phyloP scores from a whole-genome alignment of 2,329 filamentous ascomycete genomes.

The Trichoderma gracile region DNA sequence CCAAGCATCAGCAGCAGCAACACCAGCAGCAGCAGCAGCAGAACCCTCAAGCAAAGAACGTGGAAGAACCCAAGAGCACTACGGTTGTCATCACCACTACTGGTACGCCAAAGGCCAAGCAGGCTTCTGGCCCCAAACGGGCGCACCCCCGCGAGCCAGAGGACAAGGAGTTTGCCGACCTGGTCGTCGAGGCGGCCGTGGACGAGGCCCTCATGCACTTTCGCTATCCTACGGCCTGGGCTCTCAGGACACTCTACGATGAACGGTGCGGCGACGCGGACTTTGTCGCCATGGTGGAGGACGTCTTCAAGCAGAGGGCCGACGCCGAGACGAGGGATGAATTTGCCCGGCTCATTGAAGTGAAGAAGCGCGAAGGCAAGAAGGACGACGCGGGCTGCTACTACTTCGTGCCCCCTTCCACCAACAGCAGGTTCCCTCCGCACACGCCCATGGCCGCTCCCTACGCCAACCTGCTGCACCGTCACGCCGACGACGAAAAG shows the following conservation, averaged over 20 bases:
- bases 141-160: constrained; percentile 32
- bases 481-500: constrained; percentile 38
- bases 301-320: constrained; percentile 60
- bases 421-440: constrained; percentile 45
- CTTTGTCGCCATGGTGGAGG: constrained; percentile 59
- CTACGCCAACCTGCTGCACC: constrained; percentile 47
- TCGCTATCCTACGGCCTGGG: constrained; percentile 63
- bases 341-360: constrained; percentile 53
- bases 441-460: constrained; percentile 52
- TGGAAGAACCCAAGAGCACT: constrained; percentile 20
- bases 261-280: constrained; percentile 53
- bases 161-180: constrained; percentile 50
- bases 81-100: neutral
- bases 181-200: constrained; percentile 58
- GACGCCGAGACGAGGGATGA: constrained; percentile 52
- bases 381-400: constrained; percentile 53
- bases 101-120: constrained; percentile 22
- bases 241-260: constrained; percentile 61
- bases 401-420: constrained; percentile 55
- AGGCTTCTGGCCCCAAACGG: constrained; percentile 26
- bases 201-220: constrained; percentile 57
- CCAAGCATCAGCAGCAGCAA: constrained; percentile 31
- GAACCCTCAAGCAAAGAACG: constrained; percentile 27
- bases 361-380: constrained; percentile 59
- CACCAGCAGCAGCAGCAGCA: neutral